Evolutionary conservation across 805 yeast genomes (phyloP), one percentile per base, ranked within the genome.

Genomic region (Candida tibetensis): DNA sequence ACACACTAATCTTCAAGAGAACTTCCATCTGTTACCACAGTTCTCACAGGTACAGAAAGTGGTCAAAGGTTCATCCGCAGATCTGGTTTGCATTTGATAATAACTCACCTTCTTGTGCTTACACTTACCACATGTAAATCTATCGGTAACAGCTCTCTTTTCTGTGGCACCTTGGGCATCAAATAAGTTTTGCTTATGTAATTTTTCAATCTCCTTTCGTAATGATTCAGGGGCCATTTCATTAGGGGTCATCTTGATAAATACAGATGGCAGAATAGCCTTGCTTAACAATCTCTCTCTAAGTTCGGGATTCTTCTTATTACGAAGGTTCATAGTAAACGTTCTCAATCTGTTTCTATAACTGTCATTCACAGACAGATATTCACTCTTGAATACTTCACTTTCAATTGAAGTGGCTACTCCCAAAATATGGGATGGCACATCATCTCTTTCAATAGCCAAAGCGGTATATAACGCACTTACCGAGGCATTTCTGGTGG

Each of bases 21-120:
- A 93, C 65, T 93, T 93, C 99, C 99, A 93, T 63, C 98, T 79
- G 58, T 93, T 88, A 46, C 98, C 98, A 70, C 99, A 93, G 48
- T 79, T 87, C 56, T 90, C 97, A 70, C 99, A 93, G 3, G 96
- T 90, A 71, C 99, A 93, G 60, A 93, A 93, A 1, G 99, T 93
- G 5, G 99, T 93, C 55, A 93, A 76, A 42, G 99, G 99, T 66
- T 93, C 99, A 78, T 93, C 99, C 14, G 99, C 99, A 41, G 96
- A 86, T 65, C 99, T 76, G 23, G 99, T 93, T 72, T 93, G 99
- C 83, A 93, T 77, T 69, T 93, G 99, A 64, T 90, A 91, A 62
- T 93, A 93, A 51, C 95, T 85, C 29, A 93, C 99, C 71, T 88
- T 89, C 74, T 90, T 89, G 61, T 89, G 91, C 66, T 91, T 93